phyloP scores from a whole-genome alignment of 768 basidiomycete species.

The Dacryopinax spathularia region DNA sequence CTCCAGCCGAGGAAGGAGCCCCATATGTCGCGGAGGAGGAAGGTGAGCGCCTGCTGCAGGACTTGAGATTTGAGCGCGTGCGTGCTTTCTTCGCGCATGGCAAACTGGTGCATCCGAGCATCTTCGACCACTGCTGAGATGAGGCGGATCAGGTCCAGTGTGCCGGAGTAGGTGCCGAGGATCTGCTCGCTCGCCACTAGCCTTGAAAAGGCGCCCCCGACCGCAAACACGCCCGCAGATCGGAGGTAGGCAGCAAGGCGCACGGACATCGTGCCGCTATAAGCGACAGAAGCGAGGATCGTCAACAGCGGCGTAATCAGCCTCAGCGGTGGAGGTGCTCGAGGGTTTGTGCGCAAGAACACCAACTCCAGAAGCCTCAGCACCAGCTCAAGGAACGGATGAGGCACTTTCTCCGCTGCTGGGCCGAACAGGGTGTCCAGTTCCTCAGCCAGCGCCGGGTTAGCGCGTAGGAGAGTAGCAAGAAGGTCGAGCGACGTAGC shows the following conservation, averaged over 20 bases:
- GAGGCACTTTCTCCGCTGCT: neutral
- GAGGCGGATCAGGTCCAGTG: neutral
- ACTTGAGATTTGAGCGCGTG: neutral
- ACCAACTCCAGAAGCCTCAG: neutral
- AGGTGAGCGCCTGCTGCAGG: neutral
- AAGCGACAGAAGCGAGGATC: conserved; percentile 2
- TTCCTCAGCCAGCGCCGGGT: neutral
- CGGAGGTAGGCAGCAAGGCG: neutral
- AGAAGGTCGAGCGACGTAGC: conserved; percentile 13
- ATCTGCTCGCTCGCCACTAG: neutral
- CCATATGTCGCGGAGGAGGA: neutral
- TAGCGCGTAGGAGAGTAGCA: conserved; percentile 12
- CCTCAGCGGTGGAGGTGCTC: neutral
- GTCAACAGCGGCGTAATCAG: conserved; percentile 9
- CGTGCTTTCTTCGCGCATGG: neutral
- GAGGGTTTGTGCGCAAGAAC: neutral
- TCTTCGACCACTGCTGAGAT: neutral
- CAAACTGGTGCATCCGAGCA: neutral
- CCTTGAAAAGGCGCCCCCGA: neutral
- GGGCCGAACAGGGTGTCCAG: neutral
- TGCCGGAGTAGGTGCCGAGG: neutral
- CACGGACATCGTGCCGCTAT: neutral
- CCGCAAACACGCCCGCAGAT: neutral
- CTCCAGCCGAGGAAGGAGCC: neutral
- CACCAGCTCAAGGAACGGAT: neutral